Evolutionary conservation across 345 rosid species (phyloP).

Genomic region (Hibiscus trionum): DNA sequence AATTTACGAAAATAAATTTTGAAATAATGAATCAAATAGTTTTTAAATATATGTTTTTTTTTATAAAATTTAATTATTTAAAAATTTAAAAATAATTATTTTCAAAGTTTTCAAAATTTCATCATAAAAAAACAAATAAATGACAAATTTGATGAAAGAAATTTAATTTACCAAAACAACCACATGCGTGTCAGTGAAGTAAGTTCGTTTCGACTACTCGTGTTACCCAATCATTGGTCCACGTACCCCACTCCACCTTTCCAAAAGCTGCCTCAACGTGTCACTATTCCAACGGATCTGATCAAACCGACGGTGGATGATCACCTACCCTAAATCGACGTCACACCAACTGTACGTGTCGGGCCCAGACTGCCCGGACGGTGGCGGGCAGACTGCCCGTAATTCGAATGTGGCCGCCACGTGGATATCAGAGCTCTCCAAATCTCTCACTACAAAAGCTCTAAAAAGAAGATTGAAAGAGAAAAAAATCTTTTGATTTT

Average conservation of each 20-base stretch:
- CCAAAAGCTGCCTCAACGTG: conserved; percentile 30
- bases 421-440: conserved; percentile 16
- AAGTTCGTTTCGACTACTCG: conserved; percentile 20
- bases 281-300: conserved; percentile 9
- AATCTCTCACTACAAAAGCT: conserved; percentile 10
- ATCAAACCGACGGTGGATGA: conserved; percentile 46
- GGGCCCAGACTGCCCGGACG: conserved; percentile 47
- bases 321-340: conserved; percentile 44
- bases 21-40: no score
- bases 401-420: conserved; percentile 50
- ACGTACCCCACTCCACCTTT: conserved; percentile 21
- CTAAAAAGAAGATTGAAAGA: neutral
- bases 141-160: no score
- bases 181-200: conserved; percentile 73
- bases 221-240: conserved; percentile 41
- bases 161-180: conserved; percentile 1
- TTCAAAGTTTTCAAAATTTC: no score
- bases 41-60: no score
- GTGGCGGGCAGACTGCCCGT: conserved; percentile 76
- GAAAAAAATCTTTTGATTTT: neutral
- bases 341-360: conserved; percentile 66
- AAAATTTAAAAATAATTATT: no score
- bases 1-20: no score
- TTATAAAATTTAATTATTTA: no score
- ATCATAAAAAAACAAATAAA: no score